Percentiles rank a stretch among this genome's conserved stretches.
Evolutionary conservation across 768 basidiomycete genomes (phyloP).

Genomic region (Imleria badia): DNA sequence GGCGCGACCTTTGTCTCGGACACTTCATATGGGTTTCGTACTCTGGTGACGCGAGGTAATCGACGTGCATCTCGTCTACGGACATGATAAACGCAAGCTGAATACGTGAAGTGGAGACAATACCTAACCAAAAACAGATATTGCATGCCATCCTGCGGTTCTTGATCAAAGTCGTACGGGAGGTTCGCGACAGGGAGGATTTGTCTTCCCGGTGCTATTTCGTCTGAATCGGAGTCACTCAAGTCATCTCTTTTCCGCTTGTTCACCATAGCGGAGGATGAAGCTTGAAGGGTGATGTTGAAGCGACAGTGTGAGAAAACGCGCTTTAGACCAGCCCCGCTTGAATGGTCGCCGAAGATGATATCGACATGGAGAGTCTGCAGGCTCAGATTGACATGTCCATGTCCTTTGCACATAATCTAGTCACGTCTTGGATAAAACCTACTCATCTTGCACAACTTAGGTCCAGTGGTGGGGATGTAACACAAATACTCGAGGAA

Average conservation of each 20-base stretch:
- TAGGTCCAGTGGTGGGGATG: slow-evolving; percentile 29
- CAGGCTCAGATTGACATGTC: slow-evolving; percentile 84
- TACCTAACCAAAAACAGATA: slow-evolving; percentile 84
- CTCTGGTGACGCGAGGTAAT: slow-evolving; percentile 66
- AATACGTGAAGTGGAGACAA: slow-evolving; percentile 10
- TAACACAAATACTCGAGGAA: slow-evolving; percentile 61
- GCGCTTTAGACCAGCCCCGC: not conserved
- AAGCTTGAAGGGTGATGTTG: not conserved
- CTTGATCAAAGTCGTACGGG: slow-evolving; percentile 62
- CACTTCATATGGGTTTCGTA: slow-evolving; percentile 63
- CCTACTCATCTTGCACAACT: slow-evolving; percentile 43
- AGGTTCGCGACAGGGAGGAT: slow-evolving; percentile 80
- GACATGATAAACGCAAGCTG: slow-evolving; percentile 6
- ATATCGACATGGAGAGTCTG: slow-evolving; percentile 62
- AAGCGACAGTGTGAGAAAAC: slow-evolving; percentile 21
- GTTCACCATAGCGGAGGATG: slow-evolving; percentile 19
- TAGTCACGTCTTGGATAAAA: slow-evolving; percentile 78
- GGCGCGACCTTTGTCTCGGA: slow-evolving; percentile 28
- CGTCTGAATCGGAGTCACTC: slow-evolving; percentile 59
- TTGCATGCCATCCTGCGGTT: slow-evolving; percentile 71
- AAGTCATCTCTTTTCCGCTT: slow-evolving; percentile 59
- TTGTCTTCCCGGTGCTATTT: slow-evolving; percentile 62
- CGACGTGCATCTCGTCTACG: slow-evolving; percentile 67
- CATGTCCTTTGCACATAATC: slow-evolving; percentile 70
- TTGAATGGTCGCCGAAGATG: slow-evolving; percentile 44